Conservation (phyloP, 768 basidiomycete species). For the Mrakia frigida region DNA sequence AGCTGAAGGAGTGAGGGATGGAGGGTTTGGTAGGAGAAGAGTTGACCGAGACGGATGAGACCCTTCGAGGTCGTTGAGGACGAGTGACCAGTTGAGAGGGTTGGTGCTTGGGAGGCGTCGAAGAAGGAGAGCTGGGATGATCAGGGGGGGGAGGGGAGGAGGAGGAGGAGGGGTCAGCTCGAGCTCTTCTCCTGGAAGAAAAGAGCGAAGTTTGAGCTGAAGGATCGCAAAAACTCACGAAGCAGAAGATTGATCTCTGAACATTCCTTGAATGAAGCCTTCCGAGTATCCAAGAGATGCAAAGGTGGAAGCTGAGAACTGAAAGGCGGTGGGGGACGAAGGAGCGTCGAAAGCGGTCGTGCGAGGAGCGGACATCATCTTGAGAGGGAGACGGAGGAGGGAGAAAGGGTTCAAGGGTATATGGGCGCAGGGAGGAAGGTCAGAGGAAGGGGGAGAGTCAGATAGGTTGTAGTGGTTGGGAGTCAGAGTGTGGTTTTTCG, state of each 20-base stretch:
- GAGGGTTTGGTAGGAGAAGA: not conserved
- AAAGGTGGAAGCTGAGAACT: conserved; percentile 12
- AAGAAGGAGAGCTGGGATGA: not conserved
- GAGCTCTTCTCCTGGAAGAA: not conserved
- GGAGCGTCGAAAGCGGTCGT: not conserved
- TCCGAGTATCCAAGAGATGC: not conserved
- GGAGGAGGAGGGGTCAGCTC: not conserved
- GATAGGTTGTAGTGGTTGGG: not conserved
- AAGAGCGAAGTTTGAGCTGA: too few relatives aligned
- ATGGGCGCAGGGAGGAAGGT: not conserved
- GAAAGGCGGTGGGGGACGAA: not conserved
- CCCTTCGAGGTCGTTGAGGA: not conserved
- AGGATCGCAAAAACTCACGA: not conserved
- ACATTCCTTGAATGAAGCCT: not conserved
- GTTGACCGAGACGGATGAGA: not conserved
- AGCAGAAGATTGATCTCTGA: not conserved
- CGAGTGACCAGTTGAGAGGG: not conserved
- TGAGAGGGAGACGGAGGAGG: not conserved
- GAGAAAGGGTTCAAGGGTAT: too few relatives aligned
- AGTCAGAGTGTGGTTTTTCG: not conserved
- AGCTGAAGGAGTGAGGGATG: not conserved
- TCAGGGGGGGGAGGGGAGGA: not conserved
- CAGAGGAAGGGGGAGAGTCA: not conserved
- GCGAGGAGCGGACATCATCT: not conserved
- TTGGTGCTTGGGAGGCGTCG: not conserved